A percentile compares a stretch with the other conserved stretches of the same genome.
Conservation (phyloP, 768 basidiomycete genomes). For the Termitomyces sp. region DNA sequence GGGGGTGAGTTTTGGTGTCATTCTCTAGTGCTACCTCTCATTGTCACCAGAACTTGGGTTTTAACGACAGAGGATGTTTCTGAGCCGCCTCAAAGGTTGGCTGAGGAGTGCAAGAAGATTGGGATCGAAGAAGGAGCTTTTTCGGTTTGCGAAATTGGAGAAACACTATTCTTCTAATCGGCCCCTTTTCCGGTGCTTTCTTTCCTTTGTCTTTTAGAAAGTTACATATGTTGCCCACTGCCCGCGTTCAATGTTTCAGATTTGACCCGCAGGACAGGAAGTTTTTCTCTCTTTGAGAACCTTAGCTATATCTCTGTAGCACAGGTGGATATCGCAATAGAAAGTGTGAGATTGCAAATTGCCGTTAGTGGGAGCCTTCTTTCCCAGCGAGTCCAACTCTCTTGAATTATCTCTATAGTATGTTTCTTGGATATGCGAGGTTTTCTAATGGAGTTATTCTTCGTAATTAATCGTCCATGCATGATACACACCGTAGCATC, state of each 20-base stretch:
- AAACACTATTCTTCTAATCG: conserved; percentile 35
- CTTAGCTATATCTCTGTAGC: too few species aligned
- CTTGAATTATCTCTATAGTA: not conserved
- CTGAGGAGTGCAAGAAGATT: conserved; percentile 42
- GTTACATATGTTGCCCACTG: too few species aligned
- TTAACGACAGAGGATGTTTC: conserved; percentile 49
- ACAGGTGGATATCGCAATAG: too few species aligned
- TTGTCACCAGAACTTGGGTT: conserved; percentile 41
- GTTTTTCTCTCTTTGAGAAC: too few species aligned
- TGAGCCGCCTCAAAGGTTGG: conserved; percentile 54
- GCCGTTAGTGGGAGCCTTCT: not conserved
- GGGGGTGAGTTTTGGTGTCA: conserved; percentile 40
- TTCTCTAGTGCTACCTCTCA: not conserved
- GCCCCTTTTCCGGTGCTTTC: not conserved
- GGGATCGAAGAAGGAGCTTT: conserved; percentile 54
- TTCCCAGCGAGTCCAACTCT: not conserved
- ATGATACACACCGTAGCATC: too few species aligned
- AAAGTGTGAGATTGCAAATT: not conserved
- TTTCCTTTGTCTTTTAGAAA: not conserved
- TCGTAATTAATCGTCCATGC: not conserved
- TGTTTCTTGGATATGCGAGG: not conserved
- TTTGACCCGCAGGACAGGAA: not conserved
- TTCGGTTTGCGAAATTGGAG: conserved; percentile 52
- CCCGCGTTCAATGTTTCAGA: not conserved
- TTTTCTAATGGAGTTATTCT: not conserved